phyloP scores from a whole-genome alignment of 2,329 filamentous ascomycete genomes.

The Cladosporium sp. region DNA sequence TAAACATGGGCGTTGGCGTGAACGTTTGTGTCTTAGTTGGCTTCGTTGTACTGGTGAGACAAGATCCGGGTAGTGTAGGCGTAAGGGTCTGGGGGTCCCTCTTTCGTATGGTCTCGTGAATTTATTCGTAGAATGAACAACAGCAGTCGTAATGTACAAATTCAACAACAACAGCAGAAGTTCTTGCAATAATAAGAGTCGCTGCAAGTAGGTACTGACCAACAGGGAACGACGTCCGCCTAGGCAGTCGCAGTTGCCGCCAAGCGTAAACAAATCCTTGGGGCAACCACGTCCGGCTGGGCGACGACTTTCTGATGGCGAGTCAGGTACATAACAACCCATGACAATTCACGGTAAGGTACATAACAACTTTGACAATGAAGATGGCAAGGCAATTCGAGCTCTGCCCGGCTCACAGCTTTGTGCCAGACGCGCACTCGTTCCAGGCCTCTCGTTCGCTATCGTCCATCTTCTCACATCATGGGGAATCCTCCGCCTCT shows the following conservation, averaged over 20 bases:
- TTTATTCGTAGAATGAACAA: background rate
- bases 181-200: background rate
- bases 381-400: background rate
- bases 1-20: background rate
- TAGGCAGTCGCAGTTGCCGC: background rate
- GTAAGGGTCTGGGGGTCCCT: constrained; percentile 1
- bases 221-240: background rate
- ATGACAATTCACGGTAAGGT: background rate
- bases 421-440: too few species aligned
- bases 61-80: background rate
- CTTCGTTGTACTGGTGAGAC: constrained; percentile 1
- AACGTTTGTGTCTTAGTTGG: background rate
- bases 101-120: constrained; percentile 1
- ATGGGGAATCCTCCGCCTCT: too few species aligned
- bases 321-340: background rate
- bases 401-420: background rate
- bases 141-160: background rate
- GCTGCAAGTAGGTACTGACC: background rate
- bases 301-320: background rate
- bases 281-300: constrained; percentile 5
- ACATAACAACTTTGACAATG: background rate
- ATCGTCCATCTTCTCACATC: too few species aligned
- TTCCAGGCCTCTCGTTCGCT: too few species aligned
- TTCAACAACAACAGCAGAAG: background rate
- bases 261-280: constrained; percentile 10